A percentile compares a stretch with the other conserved stretches of the same genome.
Conservation (phyloP, 2,329 filamentous ascomycete genomes). For the Endothia cerciana region DNA sequence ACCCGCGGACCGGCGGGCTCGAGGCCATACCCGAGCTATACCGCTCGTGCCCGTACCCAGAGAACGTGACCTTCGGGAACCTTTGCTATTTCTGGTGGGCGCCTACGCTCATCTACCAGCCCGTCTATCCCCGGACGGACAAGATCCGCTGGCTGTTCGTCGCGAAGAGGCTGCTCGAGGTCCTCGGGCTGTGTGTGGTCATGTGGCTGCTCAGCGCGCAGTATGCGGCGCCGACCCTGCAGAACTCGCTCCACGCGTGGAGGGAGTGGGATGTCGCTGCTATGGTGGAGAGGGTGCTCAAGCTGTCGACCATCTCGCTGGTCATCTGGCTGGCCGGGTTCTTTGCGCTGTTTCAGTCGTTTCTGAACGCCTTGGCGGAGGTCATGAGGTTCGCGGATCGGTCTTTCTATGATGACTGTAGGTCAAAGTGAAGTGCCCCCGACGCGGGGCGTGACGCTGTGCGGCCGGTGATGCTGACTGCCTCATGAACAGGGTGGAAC, state of each 20-base stretch:
- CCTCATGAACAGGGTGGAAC: conserved; percentile 71
- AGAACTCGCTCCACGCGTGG: conserved; percentile 89
- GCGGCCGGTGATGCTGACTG: background rate
- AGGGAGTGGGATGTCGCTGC: conserved; percentile 77
- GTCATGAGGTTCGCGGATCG: conserved; percentile 88
- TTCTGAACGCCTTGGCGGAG: conserved; percentile 89
- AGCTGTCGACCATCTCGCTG: conserved; percentile 91
- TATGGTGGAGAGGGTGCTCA: conserved; percentile 88
- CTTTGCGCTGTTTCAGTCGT: conserved; percentile 93
- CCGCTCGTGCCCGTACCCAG: conserved; percentile 79
- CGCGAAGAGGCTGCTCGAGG: conserved; percentile 77
- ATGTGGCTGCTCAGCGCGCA: conserved; percentile 96
- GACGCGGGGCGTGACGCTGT: background rate
- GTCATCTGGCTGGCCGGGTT: conserved; percentile 98
- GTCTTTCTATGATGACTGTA: conserved; percentile 90
- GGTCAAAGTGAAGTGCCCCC: conserved; percentile 2
- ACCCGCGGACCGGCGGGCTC: conserved; percentile 69
- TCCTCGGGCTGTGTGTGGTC: conserved; percentile 77
- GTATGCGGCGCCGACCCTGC: conserved; percentile 87
- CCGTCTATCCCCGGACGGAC: conserved; percentile 85
- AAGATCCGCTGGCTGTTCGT: conserved; percentile 88
- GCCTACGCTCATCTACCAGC: conserved; percentile 94
- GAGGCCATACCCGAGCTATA: conserved; percentile 81
- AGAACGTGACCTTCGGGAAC: conserved; percentile 87
- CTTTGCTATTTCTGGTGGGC: conserved; percentile 98